Percentiles rank a stretch among this genome's conserved stretches.
Conservation (phyloP, 805 yeast species). For the Cyberlindnera suaveolens region DNA sequence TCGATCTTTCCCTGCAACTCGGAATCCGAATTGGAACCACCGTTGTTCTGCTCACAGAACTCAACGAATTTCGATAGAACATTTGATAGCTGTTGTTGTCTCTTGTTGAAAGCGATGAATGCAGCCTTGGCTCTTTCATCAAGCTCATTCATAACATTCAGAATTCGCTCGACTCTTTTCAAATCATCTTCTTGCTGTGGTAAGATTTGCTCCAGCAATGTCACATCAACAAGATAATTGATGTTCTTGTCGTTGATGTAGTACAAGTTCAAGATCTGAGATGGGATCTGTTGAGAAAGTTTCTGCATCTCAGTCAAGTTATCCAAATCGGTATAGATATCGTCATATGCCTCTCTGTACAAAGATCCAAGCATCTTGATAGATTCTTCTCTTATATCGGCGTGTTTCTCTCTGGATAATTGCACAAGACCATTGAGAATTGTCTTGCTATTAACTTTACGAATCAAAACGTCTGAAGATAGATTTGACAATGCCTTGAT, state of each 20-base stretch:
- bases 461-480: slow-evolving; percentile 39
- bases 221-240: slow-evolving; percentile 57
- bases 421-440: slow-evolving; percentile 52
- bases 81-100: slow-evolving; percentile 57
- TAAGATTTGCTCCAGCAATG: slow-evolving; percentile 52
- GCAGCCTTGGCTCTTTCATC: slow-evolving; percentile 56
- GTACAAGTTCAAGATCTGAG: slow-evolving; percentile 53
- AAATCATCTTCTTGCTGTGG: slow-evolving; percentile 44
- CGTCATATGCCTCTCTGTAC: slow-evolving; percentile 42
- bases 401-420: slow-evolving; percentile 64
- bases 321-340: slow-evolving; percentile 14
- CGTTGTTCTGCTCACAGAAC: slow-evolving; percentile 40
- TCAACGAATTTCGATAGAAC: slow-evolving; percentile 45
- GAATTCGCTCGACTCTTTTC: slow-evolving; percentile 46
- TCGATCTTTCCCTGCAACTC: slow-evolving; percentile 33
- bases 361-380: slow-evolving; percentile 48
- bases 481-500: slow-evolving; percentile 45
- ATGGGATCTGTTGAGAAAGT: slow-evolving; percentile 46
- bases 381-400: slow-evolving; percentile 55
- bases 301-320: slow-evolving; percentile 23
- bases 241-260: slow-evolving; percentile 69
- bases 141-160: slow-evolving; percentile 42
- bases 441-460: slow-evolving; percentile 38
- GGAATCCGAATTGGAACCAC: slow-evolving; percentile 23
- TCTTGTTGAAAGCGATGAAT: slow-evolving; percentile 58